Base-by-base conservation (phyloP, 148 eudicot species). In the Vaccinium myrtillus region DNA sequence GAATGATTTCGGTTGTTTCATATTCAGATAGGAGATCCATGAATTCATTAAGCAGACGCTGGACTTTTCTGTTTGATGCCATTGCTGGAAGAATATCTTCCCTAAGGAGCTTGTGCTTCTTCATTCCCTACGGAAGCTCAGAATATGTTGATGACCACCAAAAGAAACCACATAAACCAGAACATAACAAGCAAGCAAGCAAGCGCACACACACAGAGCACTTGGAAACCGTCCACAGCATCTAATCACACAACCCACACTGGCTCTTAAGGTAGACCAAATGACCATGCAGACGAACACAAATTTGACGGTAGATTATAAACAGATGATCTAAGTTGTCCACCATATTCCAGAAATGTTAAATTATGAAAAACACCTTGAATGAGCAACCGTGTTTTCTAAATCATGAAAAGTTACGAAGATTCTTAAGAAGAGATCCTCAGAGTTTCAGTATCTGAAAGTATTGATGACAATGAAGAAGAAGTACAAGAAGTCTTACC, bases 11-110 rank as follows among this genome's bases (percentile, higher is more conserved):
- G 4, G 90, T 65, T 81, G 82, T 78, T 48, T 87, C 92, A 76
- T 97, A 94, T 87, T 97, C 99, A n/a, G 99, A 95, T 55, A 97
- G 93, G 78, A 95, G 93, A 88, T 95, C 98, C 96, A 94, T 94
- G 88, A 94, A 97, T 87, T 97, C 99, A 61, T 94, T 97, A 4
- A 97, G 94, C 82, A 95, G 87, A 56, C 98, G 92, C 83, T 97
- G 99, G 8, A 97, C 94, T 91, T 97, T 97, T 81, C 98, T 84
- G 83, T 97, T 97, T 75, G 99, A 95, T 23, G 99, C 99, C 91
- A 94, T 89, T 76, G 99, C 96, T 21, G 98, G 99, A 85, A 97
- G 96, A 84, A 97, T 93, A 84, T 97, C 99, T 86, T 97, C 99
- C 49, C 93, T 94, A 58, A 97, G 90, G 53, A 97, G 94, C 88